A percentile compares a stretch with the other conserved stretches of the same genome.
These are phyloP conservation scores for Thuja plicata DNA, from an alignment of 83 land plant genomes.

Conservation along the genomic window DNA sequence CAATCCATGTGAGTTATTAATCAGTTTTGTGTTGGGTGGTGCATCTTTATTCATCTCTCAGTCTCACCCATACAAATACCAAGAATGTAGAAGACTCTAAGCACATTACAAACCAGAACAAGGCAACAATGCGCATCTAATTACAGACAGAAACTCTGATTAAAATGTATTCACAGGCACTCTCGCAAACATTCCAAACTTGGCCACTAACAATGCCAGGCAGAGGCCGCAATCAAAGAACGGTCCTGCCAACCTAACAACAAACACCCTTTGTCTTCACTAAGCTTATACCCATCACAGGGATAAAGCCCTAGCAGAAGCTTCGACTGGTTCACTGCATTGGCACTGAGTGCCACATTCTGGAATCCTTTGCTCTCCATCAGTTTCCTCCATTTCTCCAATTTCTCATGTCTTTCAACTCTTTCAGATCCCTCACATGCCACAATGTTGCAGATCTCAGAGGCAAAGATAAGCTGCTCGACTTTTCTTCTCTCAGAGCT, in stretches of 20 bases:
- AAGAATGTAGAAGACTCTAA: background rate
- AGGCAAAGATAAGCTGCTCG: conserved; percentile 48
- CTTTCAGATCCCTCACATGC: conserved; percentile 60
- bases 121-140: no score
- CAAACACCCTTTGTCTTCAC: conserved; percentile 54
- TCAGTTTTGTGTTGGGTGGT: background rate
- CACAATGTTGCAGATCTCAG: conserved; percentile 66
- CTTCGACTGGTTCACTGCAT: conserved; percentile 61
- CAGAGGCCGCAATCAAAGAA: conserved; percentile 51
- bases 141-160: background rate
- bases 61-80: background rate
- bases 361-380: conserved; percentile 55
- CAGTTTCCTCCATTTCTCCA: conserved; percentile 54
- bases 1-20: no score
- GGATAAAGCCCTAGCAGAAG: conserved; percentile 45
- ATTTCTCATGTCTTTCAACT: conserved; percentile 54
- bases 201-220: conserved; percentile 44
- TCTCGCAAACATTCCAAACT: background rate
- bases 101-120: background rate
- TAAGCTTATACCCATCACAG: conserved; percentile 46
- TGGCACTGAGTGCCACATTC: conserved; percentile 44
- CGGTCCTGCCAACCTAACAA: conserved; percentile 58
- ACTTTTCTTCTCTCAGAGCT: conserved; percentile 52
- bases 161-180: background rate
- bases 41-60: background rate